Conservation (phyloP, 169 alveolate genomes). For the Cryptosporidium xiaoi region DNA sequence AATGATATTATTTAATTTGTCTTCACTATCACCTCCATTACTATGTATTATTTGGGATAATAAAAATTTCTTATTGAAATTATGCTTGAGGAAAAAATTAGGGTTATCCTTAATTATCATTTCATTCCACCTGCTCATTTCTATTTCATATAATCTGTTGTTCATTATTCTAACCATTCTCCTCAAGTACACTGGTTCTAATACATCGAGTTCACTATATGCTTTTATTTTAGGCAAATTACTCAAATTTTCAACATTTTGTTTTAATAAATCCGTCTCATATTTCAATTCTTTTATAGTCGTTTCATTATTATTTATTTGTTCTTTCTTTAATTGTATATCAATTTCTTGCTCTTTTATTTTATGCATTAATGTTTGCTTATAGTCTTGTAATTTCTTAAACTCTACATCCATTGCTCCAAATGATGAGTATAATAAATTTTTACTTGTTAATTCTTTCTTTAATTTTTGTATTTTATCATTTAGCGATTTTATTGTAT, state of each 20-base stretch:
- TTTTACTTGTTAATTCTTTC: slow-evolving; percentile 37
- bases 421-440: slow-evolving; percentile 14
- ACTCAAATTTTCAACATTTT: slow-evolving; percentile 28
- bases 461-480: slow-evolving; percentile 32
- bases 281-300: slow-evolving; percentile 8
- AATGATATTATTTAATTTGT: slow-evolving; percentile 10
- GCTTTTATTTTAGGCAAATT: slow-evolving; percentile 72
- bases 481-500: slow-evolving; percentile 6
- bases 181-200: slow-evolving; percentile 67
- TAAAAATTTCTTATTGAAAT: slow-evolving; percentile 1
- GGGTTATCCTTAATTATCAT: slow-evolving; percentile 32
- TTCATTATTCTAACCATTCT: slow-evolving; percentile 31
- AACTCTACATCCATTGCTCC: slow-evolving; percentile 31
- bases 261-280: slow-evolving; percentile 15
- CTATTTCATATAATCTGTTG: slow-evolving; percentile 41
- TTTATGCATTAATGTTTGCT: slow-evolving; percentile 41
- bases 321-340: slow-evolving; percentile 14
- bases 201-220: slow-evolving; percentile 55
- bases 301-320: slow-evolving; percentile 23
- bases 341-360: slow-evolving; percentile 48
- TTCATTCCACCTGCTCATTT: slow-evolving; percentile 56
- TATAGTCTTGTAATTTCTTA: slow-evolving; percentile 54
- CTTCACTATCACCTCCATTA: background rate
- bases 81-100: background rate
- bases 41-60: background rate